phyloP scores from a whole-genome alignment of 345 rosid species.

The Hypericum perforatum region DNA sequence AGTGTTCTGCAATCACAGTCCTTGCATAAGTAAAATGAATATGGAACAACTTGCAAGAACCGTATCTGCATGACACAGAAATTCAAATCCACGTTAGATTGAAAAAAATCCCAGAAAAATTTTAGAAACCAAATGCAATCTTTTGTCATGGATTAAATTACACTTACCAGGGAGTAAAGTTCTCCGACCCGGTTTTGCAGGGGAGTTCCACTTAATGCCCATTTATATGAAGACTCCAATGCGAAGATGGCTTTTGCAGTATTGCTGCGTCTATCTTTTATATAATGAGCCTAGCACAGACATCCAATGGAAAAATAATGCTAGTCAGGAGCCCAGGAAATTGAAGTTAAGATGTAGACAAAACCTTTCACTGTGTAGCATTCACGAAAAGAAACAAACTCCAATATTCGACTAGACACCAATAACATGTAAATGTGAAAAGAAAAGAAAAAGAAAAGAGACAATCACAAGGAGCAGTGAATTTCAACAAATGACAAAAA shows the following conservation, averaged over 20 bases:
- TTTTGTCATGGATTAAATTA: background rate
- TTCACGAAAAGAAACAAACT: too few species aligned
- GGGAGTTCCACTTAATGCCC: constrained; percentile 99
- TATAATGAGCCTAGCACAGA: constrained; percentile 58
- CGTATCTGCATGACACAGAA: constrained; percentile 54
- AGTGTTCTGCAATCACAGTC: constrained; percentile 88
- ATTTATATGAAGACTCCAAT: constrained; percentile 66
- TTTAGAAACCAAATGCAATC: background rate
- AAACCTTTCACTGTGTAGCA: too few species aligned
- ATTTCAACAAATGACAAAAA: too few species aligned
- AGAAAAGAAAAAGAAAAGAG: too few species aligned
- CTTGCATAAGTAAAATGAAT: constrained; percentile 89
- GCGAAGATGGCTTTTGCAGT: constrained; percentile 90
- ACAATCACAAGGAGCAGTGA: too few species aligned
- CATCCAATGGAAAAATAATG: background rate
- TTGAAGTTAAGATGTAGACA: too few species aligned
- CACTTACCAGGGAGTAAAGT: constrained; percentile 84
- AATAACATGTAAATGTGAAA: too few species aligned
- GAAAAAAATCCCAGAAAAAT: constrained; percentile 11
- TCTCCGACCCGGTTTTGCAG: constrained; percentile 98
- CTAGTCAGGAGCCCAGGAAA: too few species aligned
- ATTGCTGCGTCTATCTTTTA: constrained; percentile 49
- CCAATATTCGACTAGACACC: too few species aligned
- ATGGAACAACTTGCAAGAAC: constrained; percentile 73
- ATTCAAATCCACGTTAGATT: constrained; percentile 7